Base-by-base conservation (phyloP, 2,329 filamentous ascomycete species). In the Fusarium incarnatum region DNA sequence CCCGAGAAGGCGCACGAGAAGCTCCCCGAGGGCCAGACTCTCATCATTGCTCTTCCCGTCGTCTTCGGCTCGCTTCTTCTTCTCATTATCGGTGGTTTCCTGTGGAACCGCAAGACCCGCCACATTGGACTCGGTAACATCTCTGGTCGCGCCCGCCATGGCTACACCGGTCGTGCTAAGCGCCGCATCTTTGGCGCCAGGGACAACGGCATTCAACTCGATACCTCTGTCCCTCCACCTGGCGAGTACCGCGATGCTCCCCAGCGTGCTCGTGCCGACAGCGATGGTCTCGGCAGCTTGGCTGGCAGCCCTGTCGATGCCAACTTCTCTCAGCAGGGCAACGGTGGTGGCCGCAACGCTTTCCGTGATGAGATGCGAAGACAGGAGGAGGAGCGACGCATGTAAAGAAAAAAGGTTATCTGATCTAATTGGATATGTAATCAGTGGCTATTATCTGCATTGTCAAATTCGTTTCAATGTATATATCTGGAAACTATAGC, bases 101-200 rank as follows among this genome's bases (percentile, higher is more conserved):
- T 90, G 81, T 88, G 83, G 82, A 87, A 88, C 77, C 80, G 82
- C 57, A 81, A 83, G 72, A 77, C 81, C n/a, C 83, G 87, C 59
- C 76, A 76, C 64, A 86, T 89, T 64, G 78, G 79, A 7, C 73
- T 89, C 48, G 86, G 84, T 56, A 86, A 83, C 72, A 79, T 88
- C 77, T 85, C 87, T 81, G 79, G 83, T 71, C 82, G 84, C 53
- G 69, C 71, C 44, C 77, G 81, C 32, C 73, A 81, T 67, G 83
- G 85, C 42, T 86, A 86, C 76, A 77, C 75, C 13, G 82, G 84
- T 61, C 78, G 82, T 60, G 76, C 79, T 54, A 76, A 74, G 47
- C 79, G 79, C 59, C 78, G 76, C 65, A 75, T 81, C 65, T 79
- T 83, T 64, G 69, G 77, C 37, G 64, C 68, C 66, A 76, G 80